Evolutionary conservation across 306 rosid genomes (phyloP), one percentile per base, ranked within the genome.

Genomic region (Echinosophora koreensis): DNA sequence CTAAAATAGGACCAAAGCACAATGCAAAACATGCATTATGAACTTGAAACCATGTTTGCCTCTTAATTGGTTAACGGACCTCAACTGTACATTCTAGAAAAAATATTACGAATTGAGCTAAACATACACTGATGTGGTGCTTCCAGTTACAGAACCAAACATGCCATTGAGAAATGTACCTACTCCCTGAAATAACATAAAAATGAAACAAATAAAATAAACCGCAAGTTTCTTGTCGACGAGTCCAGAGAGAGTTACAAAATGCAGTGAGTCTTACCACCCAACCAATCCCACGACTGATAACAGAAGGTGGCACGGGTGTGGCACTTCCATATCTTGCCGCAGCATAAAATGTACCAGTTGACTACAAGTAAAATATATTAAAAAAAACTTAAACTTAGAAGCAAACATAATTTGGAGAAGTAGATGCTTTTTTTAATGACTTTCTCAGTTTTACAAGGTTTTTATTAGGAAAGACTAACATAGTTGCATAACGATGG

Each of bases 301-400:
- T 80, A 55, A 93, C 87, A 61, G 91, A 88, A 72, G 95, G 91
- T 13, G 97, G 98, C 84, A 89, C 95, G 0, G 98, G 97, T 14
- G 97, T 91, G 34, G 95, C 98, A 57, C 93, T 86, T 58, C 92
- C 96, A 76, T 91, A 91, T 80, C 93, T 89, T 35, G 97, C 90
- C 15, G 95, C 78, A 2, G 92, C 93, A 58, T 84, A 91, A 83
- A 89, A 93, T 27, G 93, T 83, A 68, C 98, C 97, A 2, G 97
- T 85, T 22, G 89, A 89, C 98, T 93, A 86, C 82, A 86, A 27
- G 12, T n/a, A 61, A 27, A 47, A 15, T 17, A 14, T 3, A 2
- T 2, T 2, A 30, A 34, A 67, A 41, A 37, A 63, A 42, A 38
- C 30, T 82, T 65, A 6, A 71, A 76, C 71, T 52, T 62, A 30